These are phyloP conservation scores for Trichosporon sp. DNA, from an alignment of 1,284 basidiomycete genomes.

Conservation along the genomic window DNA sequence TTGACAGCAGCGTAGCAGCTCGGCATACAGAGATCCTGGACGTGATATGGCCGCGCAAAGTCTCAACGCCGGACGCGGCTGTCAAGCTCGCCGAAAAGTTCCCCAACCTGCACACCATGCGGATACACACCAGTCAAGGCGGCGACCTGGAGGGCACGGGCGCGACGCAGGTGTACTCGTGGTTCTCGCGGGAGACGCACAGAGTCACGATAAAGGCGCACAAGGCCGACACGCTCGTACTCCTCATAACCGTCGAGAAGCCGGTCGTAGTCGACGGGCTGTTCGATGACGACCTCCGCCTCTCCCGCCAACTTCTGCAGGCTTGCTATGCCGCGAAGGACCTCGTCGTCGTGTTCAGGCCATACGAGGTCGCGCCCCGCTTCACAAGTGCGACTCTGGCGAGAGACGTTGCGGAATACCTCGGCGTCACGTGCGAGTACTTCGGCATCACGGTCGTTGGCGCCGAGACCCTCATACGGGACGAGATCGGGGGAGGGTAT, in stretches of 20 bases:
- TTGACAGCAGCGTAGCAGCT: no score
- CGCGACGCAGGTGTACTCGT: neutral
- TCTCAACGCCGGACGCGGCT: no score
- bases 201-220: neutral
- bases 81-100: no score
- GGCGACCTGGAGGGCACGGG: neutral
- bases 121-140: neutral
- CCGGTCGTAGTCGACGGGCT: neutral
- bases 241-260: neutral
- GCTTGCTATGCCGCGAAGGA: neutral
- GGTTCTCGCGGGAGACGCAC: neutral
- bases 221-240: neutral
- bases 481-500: neutral
- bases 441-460: neutral
- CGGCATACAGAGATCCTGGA: no score
- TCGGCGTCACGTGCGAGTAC: neutral
- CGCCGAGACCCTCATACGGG: neutral
- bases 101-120: neutral
- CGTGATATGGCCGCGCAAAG: no score
- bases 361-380: no score
- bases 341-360: neutral
- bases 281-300: neutral
- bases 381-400: neutral
- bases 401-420: neutral
- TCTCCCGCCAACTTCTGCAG: neutral